Conservation (phyloP, 441 rosid species). For the Dalechampia spathulata region DNA sequence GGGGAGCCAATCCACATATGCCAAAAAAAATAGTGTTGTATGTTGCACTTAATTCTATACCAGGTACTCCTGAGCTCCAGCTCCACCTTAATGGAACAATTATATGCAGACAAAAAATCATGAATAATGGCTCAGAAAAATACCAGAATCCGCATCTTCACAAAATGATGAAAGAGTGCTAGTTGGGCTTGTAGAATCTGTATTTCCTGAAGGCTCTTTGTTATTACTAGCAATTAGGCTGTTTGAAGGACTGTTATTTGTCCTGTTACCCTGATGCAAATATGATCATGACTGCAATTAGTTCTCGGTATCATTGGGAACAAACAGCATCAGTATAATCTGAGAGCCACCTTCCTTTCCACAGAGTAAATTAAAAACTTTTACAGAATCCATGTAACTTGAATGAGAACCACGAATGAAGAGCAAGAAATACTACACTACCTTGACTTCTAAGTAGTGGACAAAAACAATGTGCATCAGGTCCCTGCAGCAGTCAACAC, state of each 20-base stretch:
- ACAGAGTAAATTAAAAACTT: neutral
- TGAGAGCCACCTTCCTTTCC: neutral
- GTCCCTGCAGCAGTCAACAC: conserved; percentile 49
- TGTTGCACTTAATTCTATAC: neutral
- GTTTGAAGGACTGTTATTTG: conserved; percentile 45
- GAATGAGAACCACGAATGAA: neutral
- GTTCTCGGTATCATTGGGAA: neutral
- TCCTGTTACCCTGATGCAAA: conserved; percentile 54
- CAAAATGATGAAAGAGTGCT: conserved; percentile 60
- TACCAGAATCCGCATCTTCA: conserved; percentile 96
- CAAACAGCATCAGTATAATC: neutral
- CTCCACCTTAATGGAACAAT: neutral
- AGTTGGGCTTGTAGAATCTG: conserved; percentile 74
- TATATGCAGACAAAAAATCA: conserved; percentile 1
- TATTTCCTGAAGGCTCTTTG: conserved; percentile 44
- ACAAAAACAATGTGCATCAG: conserved; percentile 93
- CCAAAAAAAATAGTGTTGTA: neutral
- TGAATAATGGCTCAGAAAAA: conserved; percentile 8
- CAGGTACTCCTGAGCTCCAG: neutral
- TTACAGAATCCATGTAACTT: no score
- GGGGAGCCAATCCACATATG: neutral
- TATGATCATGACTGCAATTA: neutral
- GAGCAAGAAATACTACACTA: conserved; percentile 20
- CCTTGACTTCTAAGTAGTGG: conserved; percentile 97
- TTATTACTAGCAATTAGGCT: conserved; percentile 33